Evolutionary conservation across 331 rosid genomes (phyloP), one percentile per base, ranked within the genome.

Genomic region (Stylosanthes scabra): DNA sequence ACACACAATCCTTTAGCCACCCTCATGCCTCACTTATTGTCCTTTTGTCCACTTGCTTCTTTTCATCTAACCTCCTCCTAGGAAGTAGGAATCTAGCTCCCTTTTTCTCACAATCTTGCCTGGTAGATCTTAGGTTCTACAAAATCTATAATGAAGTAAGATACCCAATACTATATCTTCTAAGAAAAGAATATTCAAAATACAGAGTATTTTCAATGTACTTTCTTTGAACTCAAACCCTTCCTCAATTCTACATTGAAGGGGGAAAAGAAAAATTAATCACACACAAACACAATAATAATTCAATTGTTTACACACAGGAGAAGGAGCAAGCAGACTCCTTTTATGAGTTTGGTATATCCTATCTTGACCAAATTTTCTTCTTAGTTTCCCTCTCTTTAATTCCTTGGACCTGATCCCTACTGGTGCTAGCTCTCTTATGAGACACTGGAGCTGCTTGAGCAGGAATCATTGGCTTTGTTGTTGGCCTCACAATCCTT

Each of bases 341-440:
- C 62, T 57, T 3, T 10, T 40, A 20, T 9, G 59, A 28, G 45
- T 52, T 59, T 4, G 52, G 39, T 34, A 45, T 71, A 45, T 71
- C 40, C 61, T 80, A 92, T 78, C 96, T 75, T 40, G 90, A 83
- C 97, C 97, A 92, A 7, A 89, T 84, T 81, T 92, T 92, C 74
- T 87, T 91, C 87, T 83, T 86, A 56, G 11, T 83, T 2, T 92
- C 93, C 83, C 91, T 89, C 81, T 89, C 97, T 74, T 58, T 83
- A 6, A 83, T 72, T 69, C 87, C 89, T 76, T 78, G 97, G 67
- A 60, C 77, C 68, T 77, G 91, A 72, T 92, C 96, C 76, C 93
- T 89, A 71, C 78, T 84, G n/a, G 80, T 89, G 82, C 86, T 84
- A 49, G 80, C 85, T 85, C 90, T 88, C 93, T 70, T 84, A 88